These are phyloP conservation scores for Didymella pinodella DNA, from an alignment of 2,329 filamentous ascomycete species.

Conservation along the genomic window DNA sequence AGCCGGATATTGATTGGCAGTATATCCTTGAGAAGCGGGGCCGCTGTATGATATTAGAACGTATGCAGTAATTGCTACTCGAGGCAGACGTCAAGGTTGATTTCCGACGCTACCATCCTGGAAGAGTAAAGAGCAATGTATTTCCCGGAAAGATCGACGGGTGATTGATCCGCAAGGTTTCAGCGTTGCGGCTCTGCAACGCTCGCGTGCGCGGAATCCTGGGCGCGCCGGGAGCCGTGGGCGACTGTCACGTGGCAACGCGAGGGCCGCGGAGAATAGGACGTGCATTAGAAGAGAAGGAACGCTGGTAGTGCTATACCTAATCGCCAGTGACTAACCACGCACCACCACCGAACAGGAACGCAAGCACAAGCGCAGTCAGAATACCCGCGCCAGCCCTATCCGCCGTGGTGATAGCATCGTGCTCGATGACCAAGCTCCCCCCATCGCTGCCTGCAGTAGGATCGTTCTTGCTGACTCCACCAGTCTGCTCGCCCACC, in stretches of 20 bases:
- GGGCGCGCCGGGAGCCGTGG: not conserved
- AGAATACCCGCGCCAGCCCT: conserved; percentile 71
- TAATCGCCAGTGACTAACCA: conserved; percentile 55
- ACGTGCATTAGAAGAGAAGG: not conserved
- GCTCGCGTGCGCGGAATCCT: not conserved
- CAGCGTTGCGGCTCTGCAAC: not conserved
- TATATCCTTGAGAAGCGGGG: not conserved
- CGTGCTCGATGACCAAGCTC: conserved; percentile 32
- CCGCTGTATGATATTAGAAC: not conserved
- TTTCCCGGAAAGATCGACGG: not conserved
- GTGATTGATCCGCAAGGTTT: not conserved
- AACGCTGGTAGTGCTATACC: not conserved
- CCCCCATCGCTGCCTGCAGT: conserved; percentile 46
- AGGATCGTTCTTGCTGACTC: conserved; percentile 59
- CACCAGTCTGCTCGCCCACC: conserved; percentile 61
- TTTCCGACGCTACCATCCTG: not conserved
- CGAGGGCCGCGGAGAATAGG: not conserved
- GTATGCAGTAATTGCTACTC: not conserved
- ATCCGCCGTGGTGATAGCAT: conserved; percentile 64
- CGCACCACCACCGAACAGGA: conserved; percentile 62
- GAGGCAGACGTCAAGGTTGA: not conserved
- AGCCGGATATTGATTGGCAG: not conserved
- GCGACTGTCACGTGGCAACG: not conserved
- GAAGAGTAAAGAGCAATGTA: not conserved
- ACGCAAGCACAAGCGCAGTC: conserved; percentile 64